phyloP scores from a whole-genome alignment of 805 yeast genomes.

The Ogataea degrootiae region DNA sequence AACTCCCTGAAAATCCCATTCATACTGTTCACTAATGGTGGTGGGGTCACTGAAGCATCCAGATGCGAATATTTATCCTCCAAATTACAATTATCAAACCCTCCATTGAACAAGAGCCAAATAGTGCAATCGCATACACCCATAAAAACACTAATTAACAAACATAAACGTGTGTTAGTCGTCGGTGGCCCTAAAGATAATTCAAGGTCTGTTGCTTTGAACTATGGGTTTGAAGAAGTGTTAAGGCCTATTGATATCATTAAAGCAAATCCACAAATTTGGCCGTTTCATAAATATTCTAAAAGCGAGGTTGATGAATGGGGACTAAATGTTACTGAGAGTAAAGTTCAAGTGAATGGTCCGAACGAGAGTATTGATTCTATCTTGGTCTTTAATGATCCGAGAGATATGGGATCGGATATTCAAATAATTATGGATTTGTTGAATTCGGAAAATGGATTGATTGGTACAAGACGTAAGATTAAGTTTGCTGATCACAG shows the following conservation, averaged over 20 bases:
- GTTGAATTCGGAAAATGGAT: slow-evolving; percentile 58
- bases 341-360: slow-evolving; percentile 23
- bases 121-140: slow-evolving; percentile 89
- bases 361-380: slow-evolving; percentile 56
- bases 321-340: slow-evolving; percentile 30
- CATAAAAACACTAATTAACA: slow-evolving; percentile 51
- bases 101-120: slow-evolving; percentile 52
- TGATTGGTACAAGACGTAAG: slow-evolving; percentile 46
- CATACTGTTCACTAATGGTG: slow-evolving; percentile 86
- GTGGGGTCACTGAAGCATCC: slow-evolving; percentile 67
- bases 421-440: slow-evolving; percentile 72
- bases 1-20: slow-evolving; percentile 60
- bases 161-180: slow-evolving; percentile 61
- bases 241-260: slow-evolving; percentile 71
- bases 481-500: slow-evolving; percentile 28
- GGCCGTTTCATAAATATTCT: slow-evolving; percentile 64
- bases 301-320: slow-evolving; percentile 40
- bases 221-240: slow-evolving; percentile 75
- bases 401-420: slow-evolving; percentile 85
- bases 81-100: slow-evolving; percentile 32
- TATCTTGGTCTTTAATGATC: slow-evolving; percentile 79
- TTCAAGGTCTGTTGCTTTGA: slow-evolving; percentile 67
- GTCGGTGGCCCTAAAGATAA: slow-evolving; percentile 80
- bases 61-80: slow-evolving; percentile 51
- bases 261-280: slow-evolving; percentile 47